Conservation (phyloP, 441 rosid genomes). For the Pelargonium cotyledonis region DNA sequence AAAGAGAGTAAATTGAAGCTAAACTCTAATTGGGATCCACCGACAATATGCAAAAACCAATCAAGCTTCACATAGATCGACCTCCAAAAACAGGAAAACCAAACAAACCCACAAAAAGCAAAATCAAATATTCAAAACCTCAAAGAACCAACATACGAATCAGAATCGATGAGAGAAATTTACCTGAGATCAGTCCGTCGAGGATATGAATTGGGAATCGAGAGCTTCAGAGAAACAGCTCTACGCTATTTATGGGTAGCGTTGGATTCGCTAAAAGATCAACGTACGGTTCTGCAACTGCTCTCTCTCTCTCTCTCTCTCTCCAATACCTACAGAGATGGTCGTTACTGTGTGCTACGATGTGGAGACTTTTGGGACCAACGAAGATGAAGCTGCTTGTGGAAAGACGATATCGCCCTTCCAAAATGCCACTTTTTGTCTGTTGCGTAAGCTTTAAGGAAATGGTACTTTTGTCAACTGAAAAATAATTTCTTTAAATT, state of each 20-base stretch:
- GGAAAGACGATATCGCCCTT: background rate
- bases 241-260: background rate
- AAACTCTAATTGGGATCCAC: background rate
- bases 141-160: background rate
- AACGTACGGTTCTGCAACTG: slow-evolving; percentile 1
- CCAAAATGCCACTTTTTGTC: background rate
- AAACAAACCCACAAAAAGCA: background rate
- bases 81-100: background rate
- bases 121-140: background rate
- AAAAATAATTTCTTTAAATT: too few relatives aligned
- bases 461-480: background rate
- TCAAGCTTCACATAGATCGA: slow-evolving; percentile 4
- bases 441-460: background rate
- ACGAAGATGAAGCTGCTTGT: background rate
- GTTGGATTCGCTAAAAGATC: background rate
- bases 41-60: background rate
- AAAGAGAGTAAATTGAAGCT: background rate
- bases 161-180: background rate
- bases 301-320: background rate
- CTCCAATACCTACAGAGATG: background rate
- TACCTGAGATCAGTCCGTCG: background rate
- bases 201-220: background rate
- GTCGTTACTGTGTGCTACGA: slow-evolving; percentile 1
- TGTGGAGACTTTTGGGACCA: background rate
- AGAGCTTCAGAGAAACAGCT: background rate